Evolutionary conservation across 2,329 filamentous ascomycete genomes (phyloP).

Genomic region (Fusarium sp.): DNA sequence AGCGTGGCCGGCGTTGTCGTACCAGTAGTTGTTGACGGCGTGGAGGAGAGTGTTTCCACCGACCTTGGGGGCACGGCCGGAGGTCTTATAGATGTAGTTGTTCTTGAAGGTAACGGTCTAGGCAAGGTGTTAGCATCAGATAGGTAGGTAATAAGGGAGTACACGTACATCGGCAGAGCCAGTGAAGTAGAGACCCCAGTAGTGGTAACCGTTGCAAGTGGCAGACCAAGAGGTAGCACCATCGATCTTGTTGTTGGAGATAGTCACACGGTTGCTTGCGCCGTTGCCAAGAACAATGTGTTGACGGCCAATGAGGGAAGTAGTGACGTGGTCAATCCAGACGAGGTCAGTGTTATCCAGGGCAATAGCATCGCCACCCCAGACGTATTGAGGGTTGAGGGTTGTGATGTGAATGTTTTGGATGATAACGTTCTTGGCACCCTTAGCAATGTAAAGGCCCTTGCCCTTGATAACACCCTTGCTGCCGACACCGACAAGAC

Average conservation of each 20-base stretch:
- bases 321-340: slow-evolving; percentile 69
- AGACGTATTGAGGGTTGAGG: slow-evolving; percentile 70
- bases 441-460: slow-evolving; percentile 64
- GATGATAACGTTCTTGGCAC: slow-evolving; percentile 69
- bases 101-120: slow-evolving; percentile 66
- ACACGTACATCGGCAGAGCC: no score
- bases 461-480: slow-evolving; percentile 70
- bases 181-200: slow-evolving; percentile 71
- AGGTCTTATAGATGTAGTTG: slow-evolving; percentile 73
- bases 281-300: slow-evolving; percentile 70
- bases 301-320: slow-evolving; percentile 70
- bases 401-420: slow-evolving; percentile 70
- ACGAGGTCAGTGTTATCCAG: slow-evolving; percentile 61
- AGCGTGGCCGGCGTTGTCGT: slow-evolving; percentile 67
- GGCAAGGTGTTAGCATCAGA: no score
- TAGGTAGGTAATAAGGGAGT: no score
- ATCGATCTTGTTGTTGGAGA: slow-evolving; percentile 73
- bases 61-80: slow-evolving; percentile 71
- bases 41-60: slow-evolving; percentile 70
- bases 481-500: slow-evolving; percentile 65
- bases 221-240: slow-evolving; percentile 68
- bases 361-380: slow-evolving; percentile 71
- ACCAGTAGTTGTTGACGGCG: slow-evolving; percentile 74
- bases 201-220: slow-evolving; percentile 70
- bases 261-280: slow-evolving; percentile 68